These are phyloP conservation scores for Diaporthe aspalathi DNA, from an alignment of 2,329 filamentous ascomycete species.

Conservation along the genomic window DNA sequence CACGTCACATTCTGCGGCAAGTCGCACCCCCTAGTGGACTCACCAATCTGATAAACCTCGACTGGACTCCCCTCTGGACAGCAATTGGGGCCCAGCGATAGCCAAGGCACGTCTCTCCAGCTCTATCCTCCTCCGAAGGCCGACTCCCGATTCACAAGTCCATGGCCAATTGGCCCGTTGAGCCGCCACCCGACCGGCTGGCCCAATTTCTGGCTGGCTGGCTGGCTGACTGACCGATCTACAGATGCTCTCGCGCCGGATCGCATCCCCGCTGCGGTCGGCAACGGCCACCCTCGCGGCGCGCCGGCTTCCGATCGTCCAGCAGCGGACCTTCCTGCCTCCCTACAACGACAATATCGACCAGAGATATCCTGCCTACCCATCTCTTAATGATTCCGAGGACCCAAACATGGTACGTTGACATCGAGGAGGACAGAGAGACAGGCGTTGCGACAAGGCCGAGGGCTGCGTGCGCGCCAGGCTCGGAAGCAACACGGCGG, in stretches of 20 bases:
- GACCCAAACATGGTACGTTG: conserved; percentile 59
- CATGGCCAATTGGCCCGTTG: not conserved
- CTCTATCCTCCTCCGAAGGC: not conserved
- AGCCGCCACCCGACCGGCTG: not conserved
- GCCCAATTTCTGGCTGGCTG: not conserved
- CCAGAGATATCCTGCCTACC: conserved; percentile 63
- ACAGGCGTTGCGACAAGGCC: conserved; percentile 52
- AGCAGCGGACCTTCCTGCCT: conserved; percentile 70
- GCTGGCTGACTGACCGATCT: not conserved
- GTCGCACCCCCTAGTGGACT: conserved; percentile 31
- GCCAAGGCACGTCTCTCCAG: conserved; percentile 49
- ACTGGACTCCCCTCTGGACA: conserved; percentile 44
- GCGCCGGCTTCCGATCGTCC: conserved; percentile 63
- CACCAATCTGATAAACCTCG: conserved; percentile 39
- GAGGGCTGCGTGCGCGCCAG: not conserved
- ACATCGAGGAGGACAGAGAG: not conserved
- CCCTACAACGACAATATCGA: conserved; percentile 61
- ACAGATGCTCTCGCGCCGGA: conserved; percentile 72
- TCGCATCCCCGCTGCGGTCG: conserved; percentile 61
- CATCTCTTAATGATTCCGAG: conserved; percentile 65
- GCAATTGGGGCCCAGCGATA: conserved; percentile 49
- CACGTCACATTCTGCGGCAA: not conserved
- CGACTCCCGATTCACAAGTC: not conserved
- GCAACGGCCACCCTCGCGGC: conserved; percentile 55
- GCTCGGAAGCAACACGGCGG: not conserved